Conservation (phyloP, 139 green algal species). For the Monoraphidium neglectum region DNA sequence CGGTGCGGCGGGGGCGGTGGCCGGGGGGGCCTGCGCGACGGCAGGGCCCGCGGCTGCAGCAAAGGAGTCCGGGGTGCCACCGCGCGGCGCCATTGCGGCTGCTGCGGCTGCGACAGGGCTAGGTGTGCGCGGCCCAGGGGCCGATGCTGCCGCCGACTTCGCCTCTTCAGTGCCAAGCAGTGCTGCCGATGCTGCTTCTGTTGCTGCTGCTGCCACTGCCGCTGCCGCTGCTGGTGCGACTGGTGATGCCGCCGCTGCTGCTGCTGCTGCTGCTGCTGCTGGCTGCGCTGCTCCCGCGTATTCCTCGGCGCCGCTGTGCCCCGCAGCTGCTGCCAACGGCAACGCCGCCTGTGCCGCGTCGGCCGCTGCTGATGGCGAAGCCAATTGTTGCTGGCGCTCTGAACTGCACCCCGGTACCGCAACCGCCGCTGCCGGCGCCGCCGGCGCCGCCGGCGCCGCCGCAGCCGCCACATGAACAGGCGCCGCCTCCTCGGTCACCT, state of each 20-base stretch:
- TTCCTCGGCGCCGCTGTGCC: no score
- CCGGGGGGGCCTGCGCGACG: neutral
- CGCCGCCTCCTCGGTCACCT: neutral
- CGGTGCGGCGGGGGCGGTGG: neutral
- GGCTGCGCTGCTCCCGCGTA: no score
- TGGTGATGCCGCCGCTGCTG: neutral
- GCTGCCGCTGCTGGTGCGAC: neutral
- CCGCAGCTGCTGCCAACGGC: neutral
- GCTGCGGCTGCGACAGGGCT: neutral
- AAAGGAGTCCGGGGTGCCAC: neutral
- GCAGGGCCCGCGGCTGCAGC: neutral
- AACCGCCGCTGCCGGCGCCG: no score
- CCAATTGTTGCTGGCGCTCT: neutral
- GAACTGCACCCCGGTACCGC: no score
- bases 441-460: neutral
- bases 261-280: conserved; percentile 7
- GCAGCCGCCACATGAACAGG: neutral
- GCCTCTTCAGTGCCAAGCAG: neutral
- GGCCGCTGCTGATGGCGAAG: neutral
- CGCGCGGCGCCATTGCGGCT: conserved; percentile 2
- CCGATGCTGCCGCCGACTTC: neutral
- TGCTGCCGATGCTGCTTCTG: conserved; percentile 3
- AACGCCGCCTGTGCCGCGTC: neutral
- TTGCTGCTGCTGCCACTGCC: no score
- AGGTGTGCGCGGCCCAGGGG: neutral